Percentiles rank a stretch among this genome's conserved stretches.
These are phyloP conservation scores for Calcarisporium arbuscula DNA, from an alignment of 2,329 filamentous ascomycete genomes.

Conservation along the genomic window DNA sequence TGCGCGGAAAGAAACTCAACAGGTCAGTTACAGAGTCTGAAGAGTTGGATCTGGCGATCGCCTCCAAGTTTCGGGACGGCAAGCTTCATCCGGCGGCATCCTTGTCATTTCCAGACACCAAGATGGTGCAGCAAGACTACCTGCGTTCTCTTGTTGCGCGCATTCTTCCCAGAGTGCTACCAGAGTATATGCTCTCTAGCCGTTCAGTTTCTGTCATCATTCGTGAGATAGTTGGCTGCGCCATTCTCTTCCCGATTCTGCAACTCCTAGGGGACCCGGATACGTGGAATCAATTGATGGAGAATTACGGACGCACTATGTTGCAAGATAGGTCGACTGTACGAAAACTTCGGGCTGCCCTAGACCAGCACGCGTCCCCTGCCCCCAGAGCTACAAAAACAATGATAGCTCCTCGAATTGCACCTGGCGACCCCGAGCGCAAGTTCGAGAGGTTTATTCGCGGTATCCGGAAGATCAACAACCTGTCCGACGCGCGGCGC, in stretches of 20 bases:
- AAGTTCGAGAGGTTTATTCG: slow-evolving; percentile 93
- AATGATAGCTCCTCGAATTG: slow-evolving; percentile 71
- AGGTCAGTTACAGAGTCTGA: slow-evolving; percentile 91
- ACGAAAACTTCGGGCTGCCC: slow-evolving; percentile 78
- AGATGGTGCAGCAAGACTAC: slow-evolving; percentile 81
- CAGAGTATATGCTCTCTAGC: slow-evolving; percentile 68
- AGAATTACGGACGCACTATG: slow-evolving; percentile 78
- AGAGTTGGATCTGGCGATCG: slow-evolving; percentile 90
- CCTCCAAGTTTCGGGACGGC: slow-evolving; percentile 85
- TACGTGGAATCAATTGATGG: slow-evolving; percentile 95
- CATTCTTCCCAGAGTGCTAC: slow-evolving; percentile 69
- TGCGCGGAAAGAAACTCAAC: slow-evolving; percentile 82
- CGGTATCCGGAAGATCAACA: slow-evolving; percentile 80
- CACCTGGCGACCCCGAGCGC: slow-evolving; percentile 77
- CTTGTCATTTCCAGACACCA: slow-evolving; percentile 76
- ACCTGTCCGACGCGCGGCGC: slow-evolving; percentile 84
- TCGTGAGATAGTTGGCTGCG: slow-evolving; percentile 86
- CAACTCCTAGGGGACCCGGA: slow-evolving; percentile 82
- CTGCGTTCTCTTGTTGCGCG: slow-evolving; percentile 67
- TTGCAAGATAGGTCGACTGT: slow-evolving; percentile 95
- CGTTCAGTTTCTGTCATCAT: slow-evolving; percentile 74
- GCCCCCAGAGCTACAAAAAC: slow-evolving; percentile 58
- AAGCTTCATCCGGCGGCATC: slow-evolving; percentile 82
- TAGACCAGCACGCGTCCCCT: slow-evolving; percentile 91
- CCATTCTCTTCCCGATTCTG: slow-evolving; percentile 78